A percentile compares a stretch with the other conserved stretches of the same genome.
These are phyloP conservation scores for Pythium sukuiense DNA, from an alignment of 352 stramenopile genomes.

Conservation along the genomic window DNA sequence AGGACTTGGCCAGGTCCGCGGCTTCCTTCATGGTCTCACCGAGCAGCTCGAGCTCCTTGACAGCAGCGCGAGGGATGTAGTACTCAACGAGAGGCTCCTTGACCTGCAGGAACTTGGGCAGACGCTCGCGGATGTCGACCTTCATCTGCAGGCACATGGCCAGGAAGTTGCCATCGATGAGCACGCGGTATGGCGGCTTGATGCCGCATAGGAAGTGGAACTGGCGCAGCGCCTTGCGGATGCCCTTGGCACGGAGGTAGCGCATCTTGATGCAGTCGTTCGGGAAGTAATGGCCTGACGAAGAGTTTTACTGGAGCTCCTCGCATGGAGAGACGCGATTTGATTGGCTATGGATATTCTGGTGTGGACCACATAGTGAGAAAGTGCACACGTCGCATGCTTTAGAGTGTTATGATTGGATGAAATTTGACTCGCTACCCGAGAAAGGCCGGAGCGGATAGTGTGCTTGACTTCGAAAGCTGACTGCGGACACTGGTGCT, in stretches of 20 bases:
- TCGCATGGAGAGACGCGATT: neutral
- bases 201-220: conserved; percentile 89
- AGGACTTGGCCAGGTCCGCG: conserved; percentile 65
- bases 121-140: conserved; percentile 69
- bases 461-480: too few species aligned
- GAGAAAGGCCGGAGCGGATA: too few species aligned
- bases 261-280: conserved; percentile 42
- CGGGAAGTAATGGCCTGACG: neutral
- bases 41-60: conserved; percentile 76
- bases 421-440: neutral
- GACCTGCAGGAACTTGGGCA: conserved; percentile 84
- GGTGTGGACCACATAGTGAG: neutral
- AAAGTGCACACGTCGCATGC: neutral
- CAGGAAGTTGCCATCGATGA: conserved; percentile 87
- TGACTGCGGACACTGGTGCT: too few species aligned
- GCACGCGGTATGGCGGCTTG: conserved; percentile 79
- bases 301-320: neutral
- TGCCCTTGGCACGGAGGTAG: conserved; percentile 82
- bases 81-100: conserved; percentile 73
- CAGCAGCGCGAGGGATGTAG: conserved; percentile 62
- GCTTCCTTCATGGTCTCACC: conserved; percentile 58
- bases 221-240: conserved; percentile 84
- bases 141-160: conserved; percentile 89
- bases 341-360: conserved; percentile 1
- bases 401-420: neutral